phyloP scores from a whole-genome alignment of 805 yeast genomes.

The Monosporozyma siamensis region DNA sequence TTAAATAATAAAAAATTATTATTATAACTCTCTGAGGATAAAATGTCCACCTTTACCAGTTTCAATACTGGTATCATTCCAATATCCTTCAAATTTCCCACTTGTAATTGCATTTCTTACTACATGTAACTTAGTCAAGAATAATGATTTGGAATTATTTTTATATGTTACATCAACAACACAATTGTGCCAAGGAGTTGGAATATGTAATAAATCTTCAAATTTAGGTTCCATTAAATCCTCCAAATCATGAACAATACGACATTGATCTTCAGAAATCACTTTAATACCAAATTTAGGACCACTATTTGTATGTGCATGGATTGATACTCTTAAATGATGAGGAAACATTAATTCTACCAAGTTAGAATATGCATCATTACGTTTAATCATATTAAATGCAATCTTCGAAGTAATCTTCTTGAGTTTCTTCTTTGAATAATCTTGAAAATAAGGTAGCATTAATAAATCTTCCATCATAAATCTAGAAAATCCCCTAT shows the following conservation, averaged over 20 bases:
- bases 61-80: slow-evolving; percentile 29
- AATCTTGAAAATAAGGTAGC: slow-evolving; percentile 31
- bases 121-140: slow-evolving; percentile 31
- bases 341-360: slow-evolving; percentile 52
- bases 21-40: slow-evolving; percentile 5
- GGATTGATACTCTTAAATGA: slow-evolving; percentile 51
- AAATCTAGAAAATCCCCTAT: slow-evolving; percentile 49
- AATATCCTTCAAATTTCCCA: slow-evolving; percentile 30
- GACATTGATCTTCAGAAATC: slow-evolving; percentile 37
- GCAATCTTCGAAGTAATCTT: slow-evolving; percentile 45
- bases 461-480: slow-evolving; percentile 49
- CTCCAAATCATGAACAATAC: slow-evolving; percentile 37
- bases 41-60: slow-evolving; percentile 32
- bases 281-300: slow-evolving; percentile 52
- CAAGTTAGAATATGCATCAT: slow-evolving; percentile 56
- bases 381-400: slow-evolving; percentile 55
- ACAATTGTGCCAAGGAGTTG: slow-evolving; percentile 60
- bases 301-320: slow-evolving; percentile 50
- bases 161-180: slow-evolving; percentile 31
- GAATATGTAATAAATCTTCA: slow-evolving; percentile 50
- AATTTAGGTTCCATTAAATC: slow-evolving; percentile 34
- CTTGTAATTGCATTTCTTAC: slow-evolving; percentile 31
- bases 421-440: slow-evolving; percentile 42
- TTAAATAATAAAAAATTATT: no score
- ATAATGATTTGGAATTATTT: slow-evolving; percentile 28